A percentile compares a stretch with the other conserved stretches of the same genome.
Evolutionary conservation across 148 eudicot genomes (phyloP).

Genomic region (Amaranthus palmeri): DNA sequence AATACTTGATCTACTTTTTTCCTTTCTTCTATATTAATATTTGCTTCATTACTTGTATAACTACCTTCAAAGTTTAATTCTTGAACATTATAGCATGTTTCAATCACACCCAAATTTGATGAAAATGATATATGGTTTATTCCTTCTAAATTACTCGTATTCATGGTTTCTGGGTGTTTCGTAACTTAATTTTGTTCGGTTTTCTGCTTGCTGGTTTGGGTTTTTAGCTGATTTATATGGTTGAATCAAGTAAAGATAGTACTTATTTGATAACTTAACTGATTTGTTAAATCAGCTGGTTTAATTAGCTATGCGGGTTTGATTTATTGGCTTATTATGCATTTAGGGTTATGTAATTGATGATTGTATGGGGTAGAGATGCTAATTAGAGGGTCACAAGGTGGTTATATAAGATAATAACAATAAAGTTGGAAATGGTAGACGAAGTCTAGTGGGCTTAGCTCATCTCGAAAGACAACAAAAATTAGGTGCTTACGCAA

Average conservation of each 20-base stretch:
- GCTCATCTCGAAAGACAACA: conserved; percentile 17
- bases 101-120: conserved; percentile 26
- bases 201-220: too few species aligned
- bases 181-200: too few species aligned
- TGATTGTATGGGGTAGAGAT: conserved; percentile 13
- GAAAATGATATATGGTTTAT: conserved; percentile 33
- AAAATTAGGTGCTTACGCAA: conserved; percentile 41
- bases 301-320: too few species aligned
- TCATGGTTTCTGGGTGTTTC: conserved; percentile 24
- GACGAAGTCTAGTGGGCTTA: conserved; percentile 26
- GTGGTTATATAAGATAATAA: conserved; percentile 53
- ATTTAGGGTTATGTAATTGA: conserved; percentile 15
- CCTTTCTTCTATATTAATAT: conserved; percentile 29
- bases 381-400: conserved; percentile 18
- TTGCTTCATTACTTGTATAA: conserved; percentile 52
- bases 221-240: too few species aligned
- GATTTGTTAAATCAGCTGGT: too few species aligned
- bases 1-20: not conserved
- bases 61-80: conserved; percentile 32
- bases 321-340: not conserved
- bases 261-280: too few species aligned
- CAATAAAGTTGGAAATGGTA: not conserved
- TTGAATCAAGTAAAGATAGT: too few species aligned
- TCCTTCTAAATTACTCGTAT: conserved; percentile 36
- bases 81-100: conserved; percentile 16